Evolutionary conservation across 2,329 filamentous ascomycete species (phyloP), one percentile per base, ranked within the genome.

Genomic region (Ambrosiella xylebori): DNA sequence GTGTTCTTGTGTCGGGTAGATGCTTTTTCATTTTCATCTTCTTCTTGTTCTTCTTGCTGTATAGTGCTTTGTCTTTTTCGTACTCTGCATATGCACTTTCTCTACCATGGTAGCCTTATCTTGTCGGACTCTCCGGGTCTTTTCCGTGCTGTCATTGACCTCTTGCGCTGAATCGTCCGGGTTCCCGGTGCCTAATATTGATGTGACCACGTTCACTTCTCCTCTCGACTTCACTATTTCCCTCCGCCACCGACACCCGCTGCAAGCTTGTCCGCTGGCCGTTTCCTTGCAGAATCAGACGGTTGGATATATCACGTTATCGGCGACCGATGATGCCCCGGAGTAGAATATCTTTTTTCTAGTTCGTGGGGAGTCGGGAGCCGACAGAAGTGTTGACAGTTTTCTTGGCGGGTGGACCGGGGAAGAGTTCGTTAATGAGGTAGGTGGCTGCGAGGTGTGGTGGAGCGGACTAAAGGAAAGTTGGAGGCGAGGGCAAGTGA

Each of bases 321-420:
- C 81, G 4, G 81, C 52, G 1, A 40, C 19, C 2, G 51, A n/a
- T 17, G 47, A 35, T 3, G 38, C 47, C 15, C 44, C 52, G 3
- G 56, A 60, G 39, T 59, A 62, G 39, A 79, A 75, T 62, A 63
- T 75, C 3, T 76, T 76, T 27, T 66, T 76, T 76, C 64, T 76
- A 73, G 74, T 76, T 74, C 61, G 71, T 76, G 52, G 71, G 70
- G 54, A 72, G 71, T 13, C 71, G 73, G 27, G 65, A 73, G 44
- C 37, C 6, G 15, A 60, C 59, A 1, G 52, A 60, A 9, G 51
- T 56, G 2, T 19, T 60, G n/a, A 60, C 52, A 2, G 76, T 85
- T 64, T 85, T 79, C 79, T 72, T 86, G 62, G 84, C 84, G 66
- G 82, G 82, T 55, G 82, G 82, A 1, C 82, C 82, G 1, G 82